Conservation (phyloP, 208 protist species). For the Porcisia hertigi region DNA sequence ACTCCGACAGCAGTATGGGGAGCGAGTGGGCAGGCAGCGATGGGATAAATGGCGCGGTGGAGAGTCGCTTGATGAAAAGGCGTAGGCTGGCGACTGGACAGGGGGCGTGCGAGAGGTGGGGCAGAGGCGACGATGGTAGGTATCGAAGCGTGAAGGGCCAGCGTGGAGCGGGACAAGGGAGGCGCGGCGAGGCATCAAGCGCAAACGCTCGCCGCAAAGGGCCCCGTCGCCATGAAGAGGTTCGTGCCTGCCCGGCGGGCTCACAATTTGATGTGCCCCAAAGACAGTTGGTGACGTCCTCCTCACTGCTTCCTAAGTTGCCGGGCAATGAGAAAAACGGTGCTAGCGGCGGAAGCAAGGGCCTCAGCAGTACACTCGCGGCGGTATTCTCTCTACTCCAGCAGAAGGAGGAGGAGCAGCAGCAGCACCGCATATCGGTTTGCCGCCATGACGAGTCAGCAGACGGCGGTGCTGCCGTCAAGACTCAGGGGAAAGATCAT, state of each 20-base stretch:
- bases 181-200: background rate
- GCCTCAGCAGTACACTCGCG: background rate
- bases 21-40: background rate
- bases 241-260: no score
- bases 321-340: background rate
- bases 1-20: background rate
- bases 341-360: background rate
- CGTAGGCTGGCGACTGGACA: background rate
- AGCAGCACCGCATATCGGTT: background rate
- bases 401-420: constrained; percentile 1
- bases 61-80: background rate
- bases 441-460: background rate
- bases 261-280: background rate
- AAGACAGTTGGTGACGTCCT: constrained; percentile 13
- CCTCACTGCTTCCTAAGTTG: constrained; percentile 15
- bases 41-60: background rate
- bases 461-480: background rate
- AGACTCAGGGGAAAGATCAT: no score
- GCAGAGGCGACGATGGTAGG: background rate
- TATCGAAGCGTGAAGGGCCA: constrained; percentile 1
- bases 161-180: background rate
- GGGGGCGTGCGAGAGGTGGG: background rate
- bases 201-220: background rate
- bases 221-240: background rate
- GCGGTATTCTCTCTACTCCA: constrained; percentile 1